Evolutionary conservation across 2,329 filamentous ascomycete species (phyloP).

Genomic region (Fusarium chaquense): DNA sequence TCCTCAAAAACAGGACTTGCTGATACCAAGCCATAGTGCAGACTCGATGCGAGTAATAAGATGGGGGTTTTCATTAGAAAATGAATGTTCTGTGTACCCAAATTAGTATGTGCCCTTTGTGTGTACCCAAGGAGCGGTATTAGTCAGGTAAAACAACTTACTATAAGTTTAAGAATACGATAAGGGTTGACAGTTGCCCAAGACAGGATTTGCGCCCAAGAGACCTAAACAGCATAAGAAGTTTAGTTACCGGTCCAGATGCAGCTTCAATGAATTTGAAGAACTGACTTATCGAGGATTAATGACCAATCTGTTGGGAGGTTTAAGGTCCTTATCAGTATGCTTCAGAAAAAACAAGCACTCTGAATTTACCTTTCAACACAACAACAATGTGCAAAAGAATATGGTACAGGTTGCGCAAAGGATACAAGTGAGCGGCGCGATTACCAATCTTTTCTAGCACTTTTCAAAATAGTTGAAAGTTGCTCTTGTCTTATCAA

Average conservation of each 20-base stretch:
- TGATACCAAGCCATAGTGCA: conserved; percentile 19
- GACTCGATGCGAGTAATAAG: conserved; percentile 25
- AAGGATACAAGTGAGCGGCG: background rate
- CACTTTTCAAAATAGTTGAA: background rate
- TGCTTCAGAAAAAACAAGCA: background rate
- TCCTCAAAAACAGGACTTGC: conserved; percentile 29
- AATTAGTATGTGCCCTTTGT: conserved; percentile 6
- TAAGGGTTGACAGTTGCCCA: background rate
- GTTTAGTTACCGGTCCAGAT: background rate
- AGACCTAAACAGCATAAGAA: background rate
- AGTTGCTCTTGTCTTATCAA: conserved; percentile 39
- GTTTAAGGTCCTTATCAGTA: background rate
- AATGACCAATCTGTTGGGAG: background rate
- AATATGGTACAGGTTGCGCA: background rate
- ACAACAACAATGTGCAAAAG: background rate
- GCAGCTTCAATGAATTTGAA: background rate
- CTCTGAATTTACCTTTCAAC: background rate
- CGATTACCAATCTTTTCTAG: background rate
- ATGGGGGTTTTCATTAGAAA: conserved; percentile 14
- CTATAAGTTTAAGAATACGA: background rate
- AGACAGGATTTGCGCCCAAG: background rate
- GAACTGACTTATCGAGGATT: background rate
- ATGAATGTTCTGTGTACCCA: background rate
- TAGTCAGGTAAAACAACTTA: background rate
- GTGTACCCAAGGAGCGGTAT: background rate